These are phyloP conservation scores for Pseudozyma thailandica DNA, from an alignment of 1,284 basidiomycete species.

Conservation along the genomic window DNA sequence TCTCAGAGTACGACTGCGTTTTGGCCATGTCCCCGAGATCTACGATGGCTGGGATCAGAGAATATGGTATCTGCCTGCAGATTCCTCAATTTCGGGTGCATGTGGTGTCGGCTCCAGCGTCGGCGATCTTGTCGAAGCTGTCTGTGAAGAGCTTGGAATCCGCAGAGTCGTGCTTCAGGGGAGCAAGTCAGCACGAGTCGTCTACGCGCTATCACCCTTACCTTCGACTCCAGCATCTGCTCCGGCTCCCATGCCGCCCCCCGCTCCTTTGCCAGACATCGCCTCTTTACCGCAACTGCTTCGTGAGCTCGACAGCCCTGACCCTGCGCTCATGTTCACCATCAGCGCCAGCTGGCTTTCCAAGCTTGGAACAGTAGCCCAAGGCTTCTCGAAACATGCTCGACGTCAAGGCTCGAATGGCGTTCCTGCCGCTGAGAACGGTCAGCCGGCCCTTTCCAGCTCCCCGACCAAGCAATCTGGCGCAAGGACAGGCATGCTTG, in stretches of 20 bases:
- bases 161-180: conserved; percentile 71
- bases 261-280: conserved; percentile 34
- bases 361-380: conserved; percentile 65
- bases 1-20: conserved; percentile 73
- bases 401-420: conserved; percentile 33
- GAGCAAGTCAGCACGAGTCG: conserved; percentile 66
- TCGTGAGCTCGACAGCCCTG: conserved; percentile 13
- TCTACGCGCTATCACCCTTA: conserved; percentile 56
- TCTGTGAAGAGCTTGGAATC: conserved; percentile 78
- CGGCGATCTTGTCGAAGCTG: conserved; percentile 69
- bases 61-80: conserved; percentile 50
- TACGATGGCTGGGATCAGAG: conserved; percentile 71
- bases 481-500: conserved; percentile 36
- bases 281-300: conserved; percentile 32
- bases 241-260: conserved; percentile 51
- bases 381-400: conserved; percentile 60
- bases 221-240: conserved; percentile 29
- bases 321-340: conserved; percentile 56
- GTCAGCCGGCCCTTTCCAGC: conserved; percentile 10
- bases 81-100: conserved; percentile 22
- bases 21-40: conserved; percentile 80
- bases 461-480: conserved; percentile 26
- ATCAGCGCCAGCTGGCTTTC: conserved; percentile 66
- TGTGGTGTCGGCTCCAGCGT: conserved; percentile 36
- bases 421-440: not conserved